Percentiles rank a stretch among this genome's conserved stretches.
Conservation (phyloP, 345 rosid species). For the Punica granatum region DNA sequence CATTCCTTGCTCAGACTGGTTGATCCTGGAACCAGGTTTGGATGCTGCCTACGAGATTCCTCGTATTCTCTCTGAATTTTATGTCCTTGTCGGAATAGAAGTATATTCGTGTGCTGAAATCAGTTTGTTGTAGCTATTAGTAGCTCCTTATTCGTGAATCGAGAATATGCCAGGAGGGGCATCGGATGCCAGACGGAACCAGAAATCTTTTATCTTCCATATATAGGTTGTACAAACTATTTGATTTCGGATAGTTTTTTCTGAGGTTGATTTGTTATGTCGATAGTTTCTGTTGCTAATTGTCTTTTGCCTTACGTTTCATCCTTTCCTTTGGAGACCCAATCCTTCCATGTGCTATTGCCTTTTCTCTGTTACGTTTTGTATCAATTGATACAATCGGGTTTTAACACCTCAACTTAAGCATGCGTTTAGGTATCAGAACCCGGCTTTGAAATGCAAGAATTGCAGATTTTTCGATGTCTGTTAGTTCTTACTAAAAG, state of each 20-base stretch:
- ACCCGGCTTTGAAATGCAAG: too few species aligned
- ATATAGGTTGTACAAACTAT: too few species aligned
- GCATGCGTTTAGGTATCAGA: background rate
- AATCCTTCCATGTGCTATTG: background rate
- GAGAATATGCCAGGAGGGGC: too few species aligned
- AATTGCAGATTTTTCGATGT: too few species aligned
- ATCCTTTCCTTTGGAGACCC: background rate
- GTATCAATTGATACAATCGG: background rate
- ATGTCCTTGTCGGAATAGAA: background rate
- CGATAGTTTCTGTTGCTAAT: background rate
- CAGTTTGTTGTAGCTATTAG: background rate
- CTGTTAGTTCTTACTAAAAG: too few species aligned
- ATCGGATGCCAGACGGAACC: too few species aligned
- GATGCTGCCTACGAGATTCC: background rate
- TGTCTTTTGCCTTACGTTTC: background rate
- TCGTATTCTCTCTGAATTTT: background rate
- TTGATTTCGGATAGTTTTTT: too few species aligned
- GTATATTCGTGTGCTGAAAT: background rate
- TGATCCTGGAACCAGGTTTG: conserved; percentile 91
- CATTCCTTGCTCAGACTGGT: conserved; percentile 61
- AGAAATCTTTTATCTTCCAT: too few species aligned
- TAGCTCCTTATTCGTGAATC: too few species aligned
- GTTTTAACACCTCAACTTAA: background rate
- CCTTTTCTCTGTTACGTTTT: background rate
- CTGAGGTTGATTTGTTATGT: background rate